Conservation (phyloP, 2,329 filamentous ascomycete species). For the Fonsecaea nubica region DNA sequence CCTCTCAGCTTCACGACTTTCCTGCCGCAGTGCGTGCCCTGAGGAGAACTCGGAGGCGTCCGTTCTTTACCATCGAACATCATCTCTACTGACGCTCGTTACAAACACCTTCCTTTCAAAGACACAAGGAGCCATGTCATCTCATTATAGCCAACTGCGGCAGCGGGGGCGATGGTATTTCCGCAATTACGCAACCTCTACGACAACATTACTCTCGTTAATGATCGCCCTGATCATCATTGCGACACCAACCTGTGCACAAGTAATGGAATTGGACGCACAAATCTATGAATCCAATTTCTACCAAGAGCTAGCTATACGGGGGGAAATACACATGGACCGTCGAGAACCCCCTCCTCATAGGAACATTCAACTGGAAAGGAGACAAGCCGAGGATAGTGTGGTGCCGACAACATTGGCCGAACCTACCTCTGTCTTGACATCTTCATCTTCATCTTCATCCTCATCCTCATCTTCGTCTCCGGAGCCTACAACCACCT, state of each 20-base stretch:
- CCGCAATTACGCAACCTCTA: neutral
- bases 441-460: neutral
- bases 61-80: conserved; percentile 12
- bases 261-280: conserved; percentile 25
- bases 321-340: conserved; percentile 39
- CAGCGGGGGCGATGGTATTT: conserved; percentile 32
- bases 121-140: conserved; percentile 7
- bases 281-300: conserved; percentile 24
- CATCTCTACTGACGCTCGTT: neutral
- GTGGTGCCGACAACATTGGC: conserved; percentile 25
- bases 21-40: conserved; percentile 10
- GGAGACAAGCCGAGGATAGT: conserved; percentile 22
- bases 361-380: conserved; percentile 23
- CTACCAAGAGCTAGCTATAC: conserved; percentile 28
- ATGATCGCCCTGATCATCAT: conserved; percentile 32
- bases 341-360: conserved; percentile 15
- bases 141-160: conserved; percentile 38
- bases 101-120: neutral
- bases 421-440: conserved; percentile 22
- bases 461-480: conserved; percentile 5
- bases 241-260: conserved; percentile 16
- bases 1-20: neutral
- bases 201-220: conserved; percentile 28
- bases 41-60: conserved; percentile 12
- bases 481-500: conserved; percentile 1